These are phyloP conservation scores for Mucor plumbeus DNA, from an alignment of 371 early-diverging fungal species.

Conservation along the genomic window DNA sequence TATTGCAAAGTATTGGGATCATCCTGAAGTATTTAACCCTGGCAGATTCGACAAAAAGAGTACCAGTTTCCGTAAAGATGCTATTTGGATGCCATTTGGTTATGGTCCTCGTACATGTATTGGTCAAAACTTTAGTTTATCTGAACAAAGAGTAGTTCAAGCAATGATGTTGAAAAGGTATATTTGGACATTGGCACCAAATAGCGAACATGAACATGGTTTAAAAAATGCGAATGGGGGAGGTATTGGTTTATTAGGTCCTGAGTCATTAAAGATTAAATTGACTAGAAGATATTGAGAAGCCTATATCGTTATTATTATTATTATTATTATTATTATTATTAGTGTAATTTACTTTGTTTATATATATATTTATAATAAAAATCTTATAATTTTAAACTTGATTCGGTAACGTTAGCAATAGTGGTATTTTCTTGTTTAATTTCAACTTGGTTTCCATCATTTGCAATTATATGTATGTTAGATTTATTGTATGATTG, in stretches of 20 bases:
- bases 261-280: conserved; percentile 24
- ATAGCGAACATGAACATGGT: conserved; percentile 33
- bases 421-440: background rate
- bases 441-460: background rate
- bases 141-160: conserved; percentile 51
- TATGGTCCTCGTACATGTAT: conserved; percentile 40
- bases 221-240: conserved; percentile 32
- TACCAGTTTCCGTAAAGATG: conserved; percentile 9
- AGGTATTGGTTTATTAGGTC: conserved; percentile 37
- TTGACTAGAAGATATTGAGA: conserved; percentile 31
- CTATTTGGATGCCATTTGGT: conserved; percentile 46
- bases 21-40: conserved; percentile 38
- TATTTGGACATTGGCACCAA: conserved; percentile 30
- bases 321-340: background rate
- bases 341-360: background rate
- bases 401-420: background rate
- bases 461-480: background rate
- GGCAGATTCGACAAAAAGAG: conserved; percentile 26
- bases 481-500: background rate
- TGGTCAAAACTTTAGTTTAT: conserved; percentile 51
- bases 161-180: conserved; percentile 41
- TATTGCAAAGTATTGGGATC: conserved; percentile 32
- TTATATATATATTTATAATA: background rate
- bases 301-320: background rate
- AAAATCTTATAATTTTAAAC: background rate